phyloP scores from a whole-genome alignment of 306 rosid genomes.

The Hippophae rhamnoides region DNA sequence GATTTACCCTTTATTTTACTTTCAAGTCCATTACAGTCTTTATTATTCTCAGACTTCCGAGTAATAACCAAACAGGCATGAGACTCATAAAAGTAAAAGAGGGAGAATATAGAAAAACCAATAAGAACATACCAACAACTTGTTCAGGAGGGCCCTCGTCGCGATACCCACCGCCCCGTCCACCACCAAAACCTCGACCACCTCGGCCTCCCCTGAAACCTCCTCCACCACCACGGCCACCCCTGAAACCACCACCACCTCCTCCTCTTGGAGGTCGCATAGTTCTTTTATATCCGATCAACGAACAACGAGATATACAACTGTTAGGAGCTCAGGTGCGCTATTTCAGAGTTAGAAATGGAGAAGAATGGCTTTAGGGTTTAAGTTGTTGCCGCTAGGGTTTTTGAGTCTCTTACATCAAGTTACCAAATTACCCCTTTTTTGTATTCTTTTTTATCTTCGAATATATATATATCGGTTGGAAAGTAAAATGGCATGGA shows the following conservation, averaged over 20 bases:
- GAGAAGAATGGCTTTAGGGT: not conserved
- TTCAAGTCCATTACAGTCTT: no score
- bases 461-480: no score
- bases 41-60: no score
- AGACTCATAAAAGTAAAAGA: not conserved
- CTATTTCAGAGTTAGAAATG: not conserved
- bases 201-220: conserved; percentile 40
- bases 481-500: no score
- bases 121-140: conserved; percentile 58
- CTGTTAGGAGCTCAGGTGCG: not conserved
- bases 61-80: not conserved
- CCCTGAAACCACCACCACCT: conserved; percentile 63
- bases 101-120: not conserved
- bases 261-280: conserved; percentile 87
- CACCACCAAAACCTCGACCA: conserved; percentile 21
- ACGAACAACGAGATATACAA: not conserved
- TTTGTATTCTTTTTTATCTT: no score
- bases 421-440: no score
- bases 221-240: conserved; percentile 53
- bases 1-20: no score
- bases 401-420: not conserved
- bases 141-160: conserved; percentile 95
- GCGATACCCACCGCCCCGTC: conserved; percentile 35
- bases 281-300: not conserved
- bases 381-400: conserved; percentile 3